A percentile compares a stretch with the other conserved stretches of the same genome.
These are phyloP conservation scores for Russula vinacea DNA, from an alignment of 768 basidiomycete genomes.

Conservation along the genomic window DNA sequence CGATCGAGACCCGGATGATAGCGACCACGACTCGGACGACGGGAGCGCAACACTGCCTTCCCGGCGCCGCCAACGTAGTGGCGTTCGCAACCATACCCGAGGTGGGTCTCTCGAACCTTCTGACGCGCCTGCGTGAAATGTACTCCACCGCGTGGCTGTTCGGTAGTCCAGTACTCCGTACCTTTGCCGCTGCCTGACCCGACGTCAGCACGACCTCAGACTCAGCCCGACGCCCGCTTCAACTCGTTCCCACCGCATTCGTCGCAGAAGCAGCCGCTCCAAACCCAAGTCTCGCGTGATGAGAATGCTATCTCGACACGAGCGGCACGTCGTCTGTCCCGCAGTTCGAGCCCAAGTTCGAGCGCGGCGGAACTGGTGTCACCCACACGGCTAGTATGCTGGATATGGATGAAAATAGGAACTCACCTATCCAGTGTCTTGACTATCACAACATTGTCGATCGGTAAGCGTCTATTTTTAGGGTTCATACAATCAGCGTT, in stretches of 20 bases:
- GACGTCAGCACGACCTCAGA: background rate
- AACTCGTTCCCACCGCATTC: conserved; percentile 26
- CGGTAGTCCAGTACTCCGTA: conserved; percentile 12
- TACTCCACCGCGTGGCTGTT: conserved; percentile 22
- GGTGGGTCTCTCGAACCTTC: conserved; percentile 12
- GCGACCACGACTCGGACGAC: conserved; percentile 19
- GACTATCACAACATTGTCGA: conserved; percentile 58
- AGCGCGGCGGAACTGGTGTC: conserved; percentile 2
- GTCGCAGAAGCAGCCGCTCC: conserved; percentile 3
- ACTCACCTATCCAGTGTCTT: conserved; percentile 12
- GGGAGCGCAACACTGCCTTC: conserved; percentile 16
- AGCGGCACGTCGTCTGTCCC: conserved; percentile 18
- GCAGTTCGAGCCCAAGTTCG: conserved; percentile 7
- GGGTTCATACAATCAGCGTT: conserved; percentile 1
- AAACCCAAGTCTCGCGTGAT: conserved; percentile 15
- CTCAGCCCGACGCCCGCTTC: conserved; percentile 14
- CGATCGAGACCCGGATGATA: conserved; percentile 22
- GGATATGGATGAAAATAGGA: conserved; percentile 1
- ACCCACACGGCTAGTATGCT: background rate
- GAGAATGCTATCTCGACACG: conserved; percentile 27
- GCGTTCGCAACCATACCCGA: conserved; percentile 23
- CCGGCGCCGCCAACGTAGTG: conserved; percentile 1
- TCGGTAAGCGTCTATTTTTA: conserved; percentile 45
- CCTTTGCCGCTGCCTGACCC: background rate
- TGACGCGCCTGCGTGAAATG: conserved; percentile 14